Conservation (phyloP, 768 basidiomycete genomes). For the Tremella yokohamensis region DNA sequence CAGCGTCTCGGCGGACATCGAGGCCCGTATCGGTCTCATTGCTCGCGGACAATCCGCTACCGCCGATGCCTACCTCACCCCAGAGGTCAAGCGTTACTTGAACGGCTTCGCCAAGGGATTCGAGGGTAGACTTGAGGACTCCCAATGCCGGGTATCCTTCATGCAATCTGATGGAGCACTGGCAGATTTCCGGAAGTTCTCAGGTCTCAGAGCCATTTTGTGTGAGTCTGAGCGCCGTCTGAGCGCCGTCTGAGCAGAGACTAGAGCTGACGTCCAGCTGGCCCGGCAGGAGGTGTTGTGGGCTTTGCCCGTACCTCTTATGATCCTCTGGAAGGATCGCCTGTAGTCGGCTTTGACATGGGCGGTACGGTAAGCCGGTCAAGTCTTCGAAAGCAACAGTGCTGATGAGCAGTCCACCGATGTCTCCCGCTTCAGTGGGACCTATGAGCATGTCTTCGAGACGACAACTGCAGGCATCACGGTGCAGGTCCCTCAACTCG, state of each 20-base stretch:
- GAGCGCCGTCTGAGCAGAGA: not conserved
- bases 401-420: slow-evolving; percentile 58
- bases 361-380: slow-evolving; percentile 60
- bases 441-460: slow-evolving; percentile 58
- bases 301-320: slow-evolving; percentile 81
- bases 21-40: slow-evolving; percentile 59
- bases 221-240: not conserved
- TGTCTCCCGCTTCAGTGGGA: slow-evolving; percentile 85
- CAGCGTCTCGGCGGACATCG: slow-evolving; percentile 65
- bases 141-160: slow-evolving; percentile 61
- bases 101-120: slow-evolving; percentile 90
- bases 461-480: slow-evolving; percentile 92
- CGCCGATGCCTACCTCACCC: slow-evolving; percentile 92
- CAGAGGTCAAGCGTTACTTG: slow-evolving; percentile 75
- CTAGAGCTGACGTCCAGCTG: slow-evolving; percentile 11
- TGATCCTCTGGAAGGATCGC: slow-evolving; percentile 69
- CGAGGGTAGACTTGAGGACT: slow-evolving; percentile 59
- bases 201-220: slow-evolving; percentile 51
- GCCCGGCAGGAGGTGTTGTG: slow-evolving; percentile 88
- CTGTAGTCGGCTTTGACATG: slow-evolving; percentile 73
- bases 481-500: slow-evolving; percentile 85
- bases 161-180: slow-evolving; percentile 77
- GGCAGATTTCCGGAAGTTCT: slow-evolving; percentile 64
- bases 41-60: slow-evolving; percentile 87
- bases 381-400: slow-evolving; percentile 59